Conservation (phyloP, 176 grass and related monocot genomes). For the Phoenix dactylifera region DNA sequence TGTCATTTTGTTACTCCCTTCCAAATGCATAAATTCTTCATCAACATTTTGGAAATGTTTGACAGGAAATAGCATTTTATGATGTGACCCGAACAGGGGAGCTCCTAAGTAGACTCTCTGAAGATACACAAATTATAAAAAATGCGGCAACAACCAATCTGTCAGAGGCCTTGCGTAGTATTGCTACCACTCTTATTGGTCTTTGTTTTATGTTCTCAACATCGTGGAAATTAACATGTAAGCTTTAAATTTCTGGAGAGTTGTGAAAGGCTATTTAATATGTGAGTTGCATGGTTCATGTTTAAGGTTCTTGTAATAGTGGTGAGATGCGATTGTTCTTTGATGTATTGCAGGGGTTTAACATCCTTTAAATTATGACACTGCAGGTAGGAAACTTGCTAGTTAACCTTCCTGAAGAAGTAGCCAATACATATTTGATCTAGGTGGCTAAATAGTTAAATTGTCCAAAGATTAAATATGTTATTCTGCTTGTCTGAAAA, state of each 20-base stretch:
- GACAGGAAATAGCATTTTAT: constrained; percentile 95
- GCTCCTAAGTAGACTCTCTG: constrained; percentile 94
- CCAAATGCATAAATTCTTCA: neutral
- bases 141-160: constrained; percentile 97
- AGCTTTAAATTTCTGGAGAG: constrained; percentile 26
- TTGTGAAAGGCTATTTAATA: neutral
- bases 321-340: no score
- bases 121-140: constrained; percentile 99
- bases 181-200: constrained; percentile 79
- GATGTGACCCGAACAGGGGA: constrained; percentile 94
- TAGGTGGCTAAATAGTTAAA: no score
- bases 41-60: constrained; percentile 1
- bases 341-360: no score
- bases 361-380: no score
- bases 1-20: no score
- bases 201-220: constrained; percentile 95
- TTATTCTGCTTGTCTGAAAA: no score
- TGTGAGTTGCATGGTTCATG: no score
- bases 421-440: no score
- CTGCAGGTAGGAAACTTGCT: no score
- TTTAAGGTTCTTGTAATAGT: no score
- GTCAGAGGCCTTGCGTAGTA: constrained; percentile 85
- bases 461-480: no score
- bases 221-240: constrained; percentile 95
- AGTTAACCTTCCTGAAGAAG: no score